Percentiles rank a stretch among this genome's conserved stretches.
These are phyloP conservation scores for Acanthamoeba sp. DNA, from an alignment of 208 protist species.

Conservation along the genomic window DNA sequence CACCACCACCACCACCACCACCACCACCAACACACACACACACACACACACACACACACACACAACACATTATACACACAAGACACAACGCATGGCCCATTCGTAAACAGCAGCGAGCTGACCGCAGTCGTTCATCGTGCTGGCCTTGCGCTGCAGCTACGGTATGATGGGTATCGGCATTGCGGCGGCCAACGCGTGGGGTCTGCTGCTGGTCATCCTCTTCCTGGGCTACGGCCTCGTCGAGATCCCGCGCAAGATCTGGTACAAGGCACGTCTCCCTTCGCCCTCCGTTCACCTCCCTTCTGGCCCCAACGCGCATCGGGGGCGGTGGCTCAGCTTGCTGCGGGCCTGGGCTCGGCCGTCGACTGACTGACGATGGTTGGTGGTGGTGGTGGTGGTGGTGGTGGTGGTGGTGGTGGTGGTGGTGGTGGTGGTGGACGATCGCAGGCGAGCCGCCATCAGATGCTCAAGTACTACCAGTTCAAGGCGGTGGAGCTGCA, in stretches of 20 bases:
- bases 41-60: background rate
- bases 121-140: background rate
- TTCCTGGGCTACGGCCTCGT: conserved; percentile 78
- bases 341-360: no score
- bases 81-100: no score
- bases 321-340: no score
- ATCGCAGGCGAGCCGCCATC: conserved; percentile 14
- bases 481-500: conserved; percentile 42
- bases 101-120: background rate
- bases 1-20: background rate
- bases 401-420: no score
- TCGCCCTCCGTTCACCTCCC: background rate
- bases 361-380: no score
- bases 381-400: no score
- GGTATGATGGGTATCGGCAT: conserved; percentile 70
- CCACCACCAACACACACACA: no score
- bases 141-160: background rate
- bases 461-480: conserved; percentile 65
- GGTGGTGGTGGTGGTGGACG: no score
- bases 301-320: no score
- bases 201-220: conserved; percentile 71
- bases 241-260: conserved; percentile 75
- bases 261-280: conserved; percentile 27
- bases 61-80: no score
- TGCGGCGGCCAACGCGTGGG: conserved; percentile 73